Conservation (phyloP, 2,329 filamentous ascomycete genomes). For the Penicillium expansum region DNA sequence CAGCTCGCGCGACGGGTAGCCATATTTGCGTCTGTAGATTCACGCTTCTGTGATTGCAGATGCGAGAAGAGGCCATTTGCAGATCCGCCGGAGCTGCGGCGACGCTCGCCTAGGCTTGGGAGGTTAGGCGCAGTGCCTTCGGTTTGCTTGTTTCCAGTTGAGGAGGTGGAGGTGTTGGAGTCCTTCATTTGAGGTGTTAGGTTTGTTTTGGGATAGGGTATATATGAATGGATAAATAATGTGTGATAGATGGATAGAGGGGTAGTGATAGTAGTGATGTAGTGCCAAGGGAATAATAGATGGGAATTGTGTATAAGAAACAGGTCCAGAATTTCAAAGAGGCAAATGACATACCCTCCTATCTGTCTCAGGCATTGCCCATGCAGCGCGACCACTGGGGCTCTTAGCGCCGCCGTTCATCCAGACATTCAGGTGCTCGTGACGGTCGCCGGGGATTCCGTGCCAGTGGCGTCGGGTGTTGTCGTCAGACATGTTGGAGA, state of each 20-base stretch:
- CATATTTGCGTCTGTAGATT: constrained; percentile 35
- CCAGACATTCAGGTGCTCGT: constrained; percentile 40
- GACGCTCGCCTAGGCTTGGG: constrained; percentile 24
- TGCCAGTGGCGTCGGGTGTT: constrained; percentile 35
- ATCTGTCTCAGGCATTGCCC: constrained; percentile 19
- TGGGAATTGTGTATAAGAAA: not conserved
- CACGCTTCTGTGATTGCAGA: constrained; percentile 47
- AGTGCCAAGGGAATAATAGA: not conserved
- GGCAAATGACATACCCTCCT: constrained; percentile 29
- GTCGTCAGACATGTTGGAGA: constrained; percentile 24
- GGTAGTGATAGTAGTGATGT: not conserved
- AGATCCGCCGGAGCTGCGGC: constrained; percentile 29
- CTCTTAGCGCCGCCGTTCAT: constrained; percentile 32
- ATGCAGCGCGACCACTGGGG: constrained; percentile 22
- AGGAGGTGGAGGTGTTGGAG: constrained; percentile 31
- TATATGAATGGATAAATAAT: too few relatives aligned
- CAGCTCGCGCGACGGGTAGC: constrained; percentile 43
- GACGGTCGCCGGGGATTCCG: constrained; percentile 32
- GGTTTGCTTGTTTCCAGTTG: constrained; percentile 19
- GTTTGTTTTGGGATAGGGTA: not conserved
- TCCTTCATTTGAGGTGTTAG: constrained; percentile 17
- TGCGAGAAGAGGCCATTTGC: constrained; percentile 28
- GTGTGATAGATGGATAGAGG: too few relatives aligned
- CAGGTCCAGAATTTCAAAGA: not conserved
- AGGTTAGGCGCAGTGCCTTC: constrained; percentile 8